Base-by-base conservation (phyloP, 2,329 filamentous ascomycete genomes). In the Colletotrichum lupini region DNA sequence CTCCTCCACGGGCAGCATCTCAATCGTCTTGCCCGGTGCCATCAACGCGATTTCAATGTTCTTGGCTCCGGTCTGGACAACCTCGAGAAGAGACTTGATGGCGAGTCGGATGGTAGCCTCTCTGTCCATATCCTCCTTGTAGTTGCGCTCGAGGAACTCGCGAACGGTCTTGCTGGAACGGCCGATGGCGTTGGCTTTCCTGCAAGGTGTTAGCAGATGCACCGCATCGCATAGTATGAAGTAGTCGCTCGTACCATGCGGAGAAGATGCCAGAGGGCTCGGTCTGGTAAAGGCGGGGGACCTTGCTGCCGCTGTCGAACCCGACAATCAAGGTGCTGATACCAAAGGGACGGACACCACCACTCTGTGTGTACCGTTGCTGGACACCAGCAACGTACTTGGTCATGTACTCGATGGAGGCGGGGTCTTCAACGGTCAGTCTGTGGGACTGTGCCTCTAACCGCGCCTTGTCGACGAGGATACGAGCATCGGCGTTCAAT, bases 191-290 rank as follows among this genome's bases (percentile, higher is more conserved):
- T 99, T 99, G 79, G 97, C 97, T 90, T 99, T 98, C 97, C 97
- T 98, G 77, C 76, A 55, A 64, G 28, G 16, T 24, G 58, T 64
- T 42, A 67, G 67, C 64, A 52, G 37, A n/a, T 22, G 12, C 24
- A 30, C n/a, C 24, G 7, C 24, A 6, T 16, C 24, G 32, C 37
- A 46, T 12, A 16, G 7, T 35, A 30, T 16, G 35, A 4, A 19
- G 3, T 11, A 19, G 14, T n/a, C 22, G 19, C 4, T 35, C 53
- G 28, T 49, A 98, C 97, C 97, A 99, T 83, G 97, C 97, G 71
- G 95, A 98, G 89, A 98, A 99, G 84, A 99, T 99, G 73, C 97
- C 97, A 76, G 95, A 98, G n/a, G 97, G 97, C 87, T 99, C 97
- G 4, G 97, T 99, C 90, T 98, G 96, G 85, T 98, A 99, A 74